These are phyloP conservation scores for Colletotrichum lindemuthianum DNA, from an alignment of 2,329 filamentous ascomycete genomes.

Conservation along the genomic window DNA sequence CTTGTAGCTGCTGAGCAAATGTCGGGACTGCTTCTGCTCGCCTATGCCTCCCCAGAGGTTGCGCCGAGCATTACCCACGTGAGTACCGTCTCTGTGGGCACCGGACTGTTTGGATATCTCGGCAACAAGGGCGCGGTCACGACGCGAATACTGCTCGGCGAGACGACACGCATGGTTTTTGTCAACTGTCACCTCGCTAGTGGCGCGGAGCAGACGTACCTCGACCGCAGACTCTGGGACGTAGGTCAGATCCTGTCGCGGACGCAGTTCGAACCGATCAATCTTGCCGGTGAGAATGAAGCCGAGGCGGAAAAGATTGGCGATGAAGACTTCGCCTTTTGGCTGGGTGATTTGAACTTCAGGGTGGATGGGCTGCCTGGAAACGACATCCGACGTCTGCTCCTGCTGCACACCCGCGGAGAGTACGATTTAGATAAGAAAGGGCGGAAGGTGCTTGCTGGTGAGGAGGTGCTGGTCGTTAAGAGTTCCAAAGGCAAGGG, in stretches of 20 bases:
- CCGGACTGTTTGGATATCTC: constrained; percentile 90
- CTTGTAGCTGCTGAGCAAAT: constrained; percentile 85
- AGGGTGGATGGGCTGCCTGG: constrained; percentile 88
- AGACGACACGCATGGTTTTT: constrained; percentile 89
- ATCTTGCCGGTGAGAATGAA: constrained; percentile 70
- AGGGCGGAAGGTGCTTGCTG: constrained; percentile 52
- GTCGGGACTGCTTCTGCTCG: constrained; percentile 82
- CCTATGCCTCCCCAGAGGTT: constrained; percentile 85
- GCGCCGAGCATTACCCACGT: constrained; percentile 80
- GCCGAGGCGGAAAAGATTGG: constrained; percentile 79
- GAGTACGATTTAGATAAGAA: constrained; percentile 72
- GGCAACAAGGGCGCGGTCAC: constrained; percentile 95
- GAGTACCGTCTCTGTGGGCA: constrained; percentile 85
- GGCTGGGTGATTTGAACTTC: constrained; percentile 97
- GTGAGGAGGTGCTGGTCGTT: constrained; percentile 47
- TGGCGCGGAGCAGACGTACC: constrained; percentile 78
- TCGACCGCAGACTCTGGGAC: constrained; percentile 93
- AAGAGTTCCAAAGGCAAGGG: constrained; percentile 39
- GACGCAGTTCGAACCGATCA: constrained; percentile 81
- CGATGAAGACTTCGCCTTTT: constrained; percentile 93
- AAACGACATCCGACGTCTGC: constrained; percentile 85
- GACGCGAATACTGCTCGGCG: constrained; percentile 84
- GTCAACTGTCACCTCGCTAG: constrained; percentile 93
- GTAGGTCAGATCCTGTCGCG: constrained; percentile 79
- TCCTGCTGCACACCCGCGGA: constrained; percentile 84